Conservation (phyloP, 1,139 yeast genomes). For the Hemisphaericaspora xylofermentans region DNA sequence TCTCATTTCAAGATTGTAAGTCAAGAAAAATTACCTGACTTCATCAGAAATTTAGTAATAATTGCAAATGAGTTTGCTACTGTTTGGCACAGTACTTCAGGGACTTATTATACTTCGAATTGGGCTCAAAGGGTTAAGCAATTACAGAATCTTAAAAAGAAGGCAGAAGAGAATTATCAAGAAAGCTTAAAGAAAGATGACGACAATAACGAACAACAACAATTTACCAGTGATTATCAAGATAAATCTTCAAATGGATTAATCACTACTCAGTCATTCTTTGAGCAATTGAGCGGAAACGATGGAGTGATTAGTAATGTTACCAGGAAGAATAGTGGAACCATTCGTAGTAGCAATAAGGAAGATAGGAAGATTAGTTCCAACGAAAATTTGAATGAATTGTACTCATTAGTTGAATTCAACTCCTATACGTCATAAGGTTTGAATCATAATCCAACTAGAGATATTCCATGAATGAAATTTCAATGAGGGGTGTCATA, state of each 20-base stretch:
- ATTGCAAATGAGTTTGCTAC: conserved; percentile 72
- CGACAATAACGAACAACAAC: conserved; percentile 17
- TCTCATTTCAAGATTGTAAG: conserved; percentile 72
- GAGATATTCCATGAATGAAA: background rate
- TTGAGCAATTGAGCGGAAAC: conserved; percentile 10
- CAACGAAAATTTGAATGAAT: conserved; percentile 20
- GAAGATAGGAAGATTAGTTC: conserved; percentile 15
- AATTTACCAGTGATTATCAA: conserved; percentile 4
- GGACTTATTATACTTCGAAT: conserved; percentile 52
- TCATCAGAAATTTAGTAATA: conserved; percentile 65
- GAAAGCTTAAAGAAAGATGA: conserved; percentile 19
- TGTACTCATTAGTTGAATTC: conserved; percentile 42
- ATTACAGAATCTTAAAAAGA: conserved; percentile 47
- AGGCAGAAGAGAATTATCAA: conserved; percentile 34
- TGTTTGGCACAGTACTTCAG: conserved; percentile 58
- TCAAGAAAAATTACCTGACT: conserved; percentile 56
- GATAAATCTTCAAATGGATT: conserved; percentile 5
- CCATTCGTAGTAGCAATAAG: background rate
- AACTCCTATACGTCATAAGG: conserved; percentile 38
- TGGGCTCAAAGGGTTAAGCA: conserved; percentile 71
- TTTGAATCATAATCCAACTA: background rate
- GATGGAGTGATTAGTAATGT: background rate
- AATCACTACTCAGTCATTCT: conserved; percentile 10
- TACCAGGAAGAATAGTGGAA: background rate
- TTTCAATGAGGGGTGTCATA: background rate